Evolutionary conservation across 345 rosid species (phyloP).

Genomic region (Populus tremula): DNA sequence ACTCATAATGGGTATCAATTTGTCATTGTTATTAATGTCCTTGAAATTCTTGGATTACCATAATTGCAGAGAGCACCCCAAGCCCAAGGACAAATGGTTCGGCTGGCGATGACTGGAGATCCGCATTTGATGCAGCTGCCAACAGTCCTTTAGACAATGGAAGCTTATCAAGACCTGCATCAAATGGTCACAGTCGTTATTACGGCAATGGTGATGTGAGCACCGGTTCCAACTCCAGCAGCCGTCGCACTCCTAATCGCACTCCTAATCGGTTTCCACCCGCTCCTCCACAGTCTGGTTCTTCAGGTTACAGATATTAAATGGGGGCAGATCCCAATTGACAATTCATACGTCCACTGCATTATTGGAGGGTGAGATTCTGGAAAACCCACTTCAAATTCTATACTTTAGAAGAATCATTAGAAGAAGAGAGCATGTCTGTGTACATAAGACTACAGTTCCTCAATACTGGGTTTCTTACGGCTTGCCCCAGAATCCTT

Average conservation of each 20-base stretch:
- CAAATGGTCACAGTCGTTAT: conserved; percentile 50
- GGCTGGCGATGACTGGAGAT: conserved; percentile 88
- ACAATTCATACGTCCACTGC: conserved; percentile 12
- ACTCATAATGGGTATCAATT: neutral
- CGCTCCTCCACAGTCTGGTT: conserved; percentile 64
- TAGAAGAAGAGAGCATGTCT: conserved; percentile 10
- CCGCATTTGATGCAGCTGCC: conserved; percentile 87
- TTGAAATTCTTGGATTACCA: neutral
- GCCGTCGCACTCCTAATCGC: conserved; percentile 76
- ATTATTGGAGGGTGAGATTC: conserved; percentile 10
- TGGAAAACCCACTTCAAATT: neutral
- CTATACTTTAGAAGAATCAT: conserved; percentile 7
- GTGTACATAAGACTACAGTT: conserved; percentile 17
- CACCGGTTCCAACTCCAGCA: conserved; percentile 31
- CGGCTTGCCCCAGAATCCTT: conserved; percentile 12
- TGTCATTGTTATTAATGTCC: neutral
- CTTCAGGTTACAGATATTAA: conserved; percentile 18
- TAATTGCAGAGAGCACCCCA: conserved; percentile 69
- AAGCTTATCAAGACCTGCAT: conserved; percentile 32
- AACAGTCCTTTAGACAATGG: conserved; percentile 44
- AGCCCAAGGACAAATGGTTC: conserved; percentile 49
- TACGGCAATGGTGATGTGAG: conserved; percentile 53
- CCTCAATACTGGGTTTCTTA: conserved; percentile 18
- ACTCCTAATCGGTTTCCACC: conserved; percentile 82
- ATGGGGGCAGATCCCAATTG: neutral